Evolutionary conservation across 129 eudicot species (phyloP), one percentile per base, ranked within the genome.

Genomic region (Deinandra increscens): DNA sequence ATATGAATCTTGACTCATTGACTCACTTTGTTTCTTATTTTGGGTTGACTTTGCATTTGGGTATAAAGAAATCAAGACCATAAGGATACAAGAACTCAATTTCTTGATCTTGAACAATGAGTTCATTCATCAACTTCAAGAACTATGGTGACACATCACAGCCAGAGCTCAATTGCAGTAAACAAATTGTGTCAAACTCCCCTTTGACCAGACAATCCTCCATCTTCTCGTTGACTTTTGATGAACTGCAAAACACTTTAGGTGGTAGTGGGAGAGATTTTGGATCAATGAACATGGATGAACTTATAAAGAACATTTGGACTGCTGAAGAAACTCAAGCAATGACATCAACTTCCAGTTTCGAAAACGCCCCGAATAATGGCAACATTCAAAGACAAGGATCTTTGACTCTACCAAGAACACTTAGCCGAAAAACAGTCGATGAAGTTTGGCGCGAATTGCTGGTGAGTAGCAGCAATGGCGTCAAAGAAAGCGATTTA

Each of bases 211-310:
- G 97, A 20, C 93, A 91, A 38, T 74, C 96, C 39, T 91, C 97
- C 0, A 62, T 91, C 66, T 91, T 83, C 67, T 85, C 90, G 13
- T 71, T 88, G 77, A 91, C 96, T 20, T 91, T 91, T 55, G 97
- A 85, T 50, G 97, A 88, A 77, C 75, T 91, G 26, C 97, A 91
- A 46, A 82, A 71, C 81, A 91, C 88, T 7, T 73, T 88, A 33
- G 86, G 90, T 70, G 88, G 95, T 26, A 45, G 70, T 60, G 88
- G 90, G 60, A 87, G 85, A 81, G 96, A 91, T 74, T 91, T 88
- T 58, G 97, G 97, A 23, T 91, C 97, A 7, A 88, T 91, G 93
- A 91, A 91, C 69, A 88, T 91, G 96, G 97, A 91, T 80, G 96
- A 91, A 53, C 85, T 91, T 37, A 69, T 91, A 43, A 88, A 88